phyloP scores from a whole-genome alignment of 306 rosid genomes.

The Quercus engelmannii region DNA sequence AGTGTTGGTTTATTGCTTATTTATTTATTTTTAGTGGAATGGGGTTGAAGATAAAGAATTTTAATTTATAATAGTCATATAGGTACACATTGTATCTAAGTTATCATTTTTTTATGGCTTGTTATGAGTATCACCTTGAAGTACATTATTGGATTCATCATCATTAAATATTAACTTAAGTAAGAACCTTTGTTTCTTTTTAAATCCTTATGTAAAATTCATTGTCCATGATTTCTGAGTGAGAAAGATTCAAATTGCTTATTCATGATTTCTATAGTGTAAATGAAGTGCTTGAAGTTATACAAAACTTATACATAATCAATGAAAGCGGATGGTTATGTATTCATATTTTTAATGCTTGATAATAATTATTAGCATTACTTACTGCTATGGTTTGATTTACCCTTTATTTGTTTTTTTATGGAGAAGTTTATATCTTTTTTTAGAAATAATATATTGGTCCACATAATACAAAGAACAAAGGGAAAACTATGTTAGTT shows the following conservation, averaged over 20 bases:
- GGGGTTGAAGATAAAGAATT: background rate
- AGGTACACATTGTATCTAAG: background rate
- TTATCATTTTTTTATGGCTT: background rate
- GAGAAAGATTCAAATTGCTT: background rate
- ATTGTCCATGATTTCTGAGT: background rate
- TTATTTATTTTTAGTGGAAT: background rate
- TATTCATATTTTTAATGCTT: background rate
- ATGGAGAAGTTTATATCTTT: too few relatives aligned
- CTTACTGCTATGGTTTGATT: too few relatives aligned
- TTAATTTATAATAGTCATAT: background rate
- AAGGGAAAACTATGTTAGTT: too few relatives aligned
- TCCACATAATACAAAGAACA: too few relatives aligned
- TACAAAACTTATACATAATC: background rate
- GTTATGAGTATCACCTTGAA: background rate
- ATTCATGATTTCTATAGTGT: background rate
- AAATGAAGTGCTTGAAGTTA: background rate
- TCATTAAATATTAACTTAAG: too few relatives aligned
- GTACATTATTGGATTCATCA: background rate
- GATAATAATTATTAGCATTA: background rate
- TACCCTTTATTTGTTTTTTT: too few relatives aligned
- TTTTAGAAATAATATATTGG: too few relatives aligned
- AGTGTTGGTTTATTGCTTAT: background rate
- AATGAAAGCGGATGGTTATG: slow-evolving; percentile 1
- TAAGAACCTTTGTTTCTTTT: too few relatives aligned
- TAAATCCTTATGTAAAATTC: too few relatives aligned